Conservation (phyloP, 371 early-diverging fungal species). For the Rhizopus sp. region DNA sequence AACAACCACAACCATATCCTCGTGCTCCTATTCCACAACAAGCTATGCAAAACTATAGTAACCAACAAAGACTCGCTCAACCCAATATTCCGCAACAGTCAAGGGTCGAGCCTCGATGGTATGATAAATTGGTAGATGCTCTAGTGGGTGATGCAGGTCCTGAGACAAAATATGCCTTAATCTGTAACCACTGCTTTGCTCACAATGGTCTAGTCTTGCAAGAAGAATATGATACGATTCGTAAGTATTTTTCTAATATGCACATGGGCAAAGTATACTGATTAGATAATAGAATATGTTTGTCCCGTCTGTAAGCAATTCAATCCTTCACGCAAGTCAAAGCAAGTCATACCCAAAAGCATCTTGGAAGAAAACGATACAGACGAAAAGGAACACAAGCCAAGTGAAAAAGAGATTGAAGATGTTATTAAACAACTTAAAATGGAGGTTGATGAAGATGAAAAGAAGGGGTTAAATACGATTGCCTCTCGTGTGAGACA, state of each 20-base stretch:
- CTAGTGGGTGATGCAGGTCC: conserved; percentile 86
- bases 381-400: no score
- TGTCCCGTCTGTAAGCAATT: conserved; percentile 34
- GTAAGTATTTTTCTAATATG: conserved; percentile 47
- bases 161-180: conserved; percentile 86
- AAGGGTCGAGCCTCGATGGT: conserved; percentile 58
- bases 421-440: background rate
- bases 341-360: conserved; percentile 4
- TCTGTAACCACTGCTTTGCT: conserved; percentile 85
- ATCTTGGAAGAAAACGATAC: background rate
- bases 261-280: background rate
- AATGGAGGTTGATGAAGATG: background rate
- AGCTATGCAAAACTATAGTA: background rate
- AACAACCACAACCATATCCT: conserved; percentile 8
- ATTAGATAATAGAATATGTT: conserved; percentile 19
- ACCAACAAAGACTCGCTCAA: conserved; percentile 9
- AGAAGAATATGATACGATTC: conserved; percentile 73
- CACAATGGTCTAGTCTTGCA: conserved; percentile 93
- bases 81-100: conserved; percentile 11
- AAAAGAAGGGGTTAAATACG: background rate
- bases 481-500: conserved; percentile 28
- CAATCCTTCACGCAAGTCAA: conserved; percentile 30
- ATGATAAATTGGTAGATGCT: conserved; percentile 84
- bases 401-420: background rate
- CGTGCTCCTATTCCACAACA: conserved; percentile 2